Evolutionary conservation across 345 rosid species (phyloP).

Genomic region (Raphanus sativus): DNA sequence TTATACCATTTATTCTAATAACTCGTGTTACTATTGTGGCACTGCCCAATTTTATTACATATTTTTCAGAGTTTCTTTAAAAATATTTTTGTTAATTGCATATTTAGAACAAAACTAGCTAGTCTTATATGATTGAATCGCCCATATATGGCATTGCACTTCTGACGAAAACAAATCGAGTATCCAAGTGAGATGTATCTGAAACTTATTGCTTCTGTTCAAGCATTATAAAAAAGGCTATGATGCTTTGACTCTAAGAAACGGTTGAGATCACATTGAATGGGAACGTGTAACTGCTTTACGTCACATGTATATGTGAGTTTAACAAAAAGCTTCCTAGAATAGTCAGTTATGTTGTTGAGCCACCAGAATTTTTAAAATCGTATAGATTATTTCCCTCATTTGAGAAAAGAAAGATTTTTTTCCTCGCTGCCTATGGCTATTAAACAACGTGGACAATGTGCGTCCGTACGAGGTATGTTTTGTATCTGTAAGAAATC

Average conservation of each 20-base stretch:
- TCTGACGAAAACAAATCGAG: neutral
- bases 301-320: neutral
- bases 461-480: conserved; percentile 31
- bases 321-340: neutral
- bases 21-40: neutral
- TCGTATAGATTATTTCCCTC: neutral
- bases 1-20: neutral
- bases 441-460: neutral
- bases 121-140: neutral
- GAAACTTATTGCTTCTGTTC: neutral
- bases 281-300: too few species aligned
- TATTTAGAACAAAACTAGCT: neutral
- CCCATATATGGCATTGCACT: neutral
- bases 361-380: neutral
- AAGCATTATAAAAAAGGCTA: neutral
- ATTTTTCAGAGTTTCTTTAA: neutral
- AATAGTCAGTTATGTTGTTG: conserved; percentile 3
- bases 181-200: neutral
- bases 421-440: neutral
- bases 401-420: too few species aligned
- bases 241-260: neutral
- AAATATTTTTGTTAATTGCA: neutral
- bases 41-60: neutral
- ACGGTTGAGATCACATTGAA: neutral
- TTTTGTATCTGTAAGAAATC: conserved; percentile 11